Base-by-base conservation (phyloP, 305 asterid genomes). In the Fraxinus platypoda region DNA sequence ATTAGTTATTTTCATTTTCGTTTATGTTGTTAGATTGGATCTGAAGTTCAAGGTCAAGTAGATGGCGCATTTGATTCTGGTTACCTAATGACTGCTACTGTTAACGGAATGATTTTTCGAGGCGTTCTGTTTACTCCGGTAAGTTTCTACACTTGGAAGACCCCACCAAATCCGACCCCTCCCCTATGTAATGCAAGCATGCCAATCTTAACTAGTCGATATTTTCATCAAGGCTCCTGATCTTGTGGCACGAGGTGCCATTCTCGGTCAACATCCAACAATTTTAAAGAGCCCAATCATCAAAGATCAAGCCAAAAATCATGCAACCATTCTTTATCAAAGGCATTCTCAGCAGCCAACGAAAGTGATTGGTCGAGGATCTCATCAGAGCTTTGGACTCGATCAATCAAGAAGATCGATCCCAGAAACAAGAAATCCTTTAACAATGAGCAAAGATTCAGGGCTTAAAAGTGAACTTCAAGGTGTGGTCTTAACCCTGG, bases 41-140 rank as follows among this genome's bases (percentile, higher is more conserved):
- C 99, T 38, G 98, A 92, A 81, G 93, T 95, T 78, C 97, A 82
- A 0, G 99, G 99, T 5, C 93, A 91, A 79, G 95, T 95, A 4
- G 99, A 95, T 52, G 97, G 95, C 19, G 92, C 94, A 5, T 95
- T 95, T 35, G 99, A 95, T 80, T 95, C 99, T 1, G 99, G 99
- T 79, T 95, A 89, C 88, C 89, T 94, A 31, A 95, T 95, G 97
- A 95, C 97, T 2, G 99, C 98, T 38, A 89, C 93, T 1, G 94
- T 95, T 15, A 94, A 93, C n/a, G 99, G 99, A n/a, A 90, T 81
- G 89, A 86, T 90, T 8, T 93, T 92, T 62, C 86, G 98, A 86
- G 98, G 99, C 15, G 93, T 95, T 70, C 81, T 95, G 62, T 95
- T 95, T 85, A 82, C 95, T 78, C 97, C 98, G 49, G 99, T 95